Evolutionary conservation across 148 eudicot species (phyloP), one percentile per base, ranked within the genome.

Genomic region (Gaultheria prostrata): DNA sequence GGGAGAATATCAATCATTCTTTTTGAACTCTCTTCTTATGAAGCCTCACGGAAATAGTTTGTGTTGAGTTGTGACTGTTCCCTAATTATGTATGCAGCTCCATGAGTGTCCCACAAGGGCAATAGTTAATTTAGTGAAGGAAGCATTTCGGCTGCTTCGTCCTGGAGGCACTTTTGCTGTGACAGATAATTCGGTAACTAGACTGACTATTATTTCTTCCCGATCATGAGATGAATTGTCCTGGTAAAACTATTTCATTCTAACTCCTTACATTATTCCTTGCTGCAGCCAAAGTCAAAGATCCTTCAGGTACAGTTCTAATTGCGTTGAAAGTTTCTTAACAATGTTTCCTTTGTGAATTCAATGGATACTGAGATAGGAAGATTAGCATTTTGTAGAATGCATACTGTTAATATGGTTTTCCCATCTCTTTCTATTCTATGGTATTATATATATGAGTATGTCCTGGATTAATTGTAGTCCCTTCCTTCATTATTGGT

Each of bases 71-170:
- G 43, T 53, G 74, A 33, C 80, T 63, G 46, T 57, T 28, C 67
- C 20, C 21, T 26, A 51, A 39, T 70, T 39, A 12, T 82, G 3
- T 46, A 77, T 83, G 80, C 92, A 96, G 99, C 87, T 96, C 88
- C 99, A 96, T 75, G 99, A 96, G 83, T 96, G 99, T 86, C 99
- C 99, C 45, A 89, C 93, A 75, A 89, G 82, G 86, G 98, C 97
- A 49, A 94, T 92, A 65, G 87, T 87, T 46, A 94, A 94, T 84
- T 85, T 96, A 88, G 93, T 92, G 77, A 92, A 88, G 87, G 99
- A 96, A 90, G 92, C 95, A 67, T 94, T 89, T 83, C 90, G 99
- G 86, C 91, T 96, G 85, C 97, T 96, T 67, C 90, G 93, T 85
- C 98, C 99, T 79, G 98, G 99, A 45, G 99, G 99, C 72, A 96